phyloP scores from a whole-genome alignment of 1,139 yeast species.

The Sugiyamaella sp. region DNA sequence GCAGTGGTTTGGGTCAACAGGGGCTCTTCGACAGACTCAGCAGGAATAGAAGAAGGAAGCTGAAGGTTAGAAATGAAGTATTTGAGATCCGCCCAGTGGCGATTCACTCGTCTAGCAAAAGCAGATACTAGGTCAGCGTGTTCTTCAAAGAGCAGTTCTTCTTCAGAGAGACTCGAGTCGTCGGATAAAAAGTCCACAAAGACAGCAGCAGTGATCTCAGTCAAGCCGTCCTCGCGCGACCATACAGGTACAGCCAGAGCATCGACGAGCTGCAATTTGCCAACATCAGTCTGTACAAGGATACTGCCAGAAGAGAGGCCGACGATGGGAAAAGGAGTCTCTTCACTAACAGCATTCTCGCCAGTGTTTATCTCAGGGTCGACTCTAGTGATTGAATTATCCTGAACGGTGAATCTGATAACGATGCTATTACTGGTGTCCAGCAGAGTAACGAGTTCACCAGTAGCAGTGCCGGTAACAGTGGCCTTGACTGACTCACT shows the following conservation, averaged over 20 bases:
- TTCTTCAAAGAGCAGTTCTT: slow-evolving; percentile 48
- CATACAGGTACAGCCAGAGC: slow-evolving; percentile 37
- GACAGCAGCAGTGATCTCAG: slow-evolving; percentile 46
- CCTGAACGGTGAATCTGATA: slow-evolving; percentile 8
- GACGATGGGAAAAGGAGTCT: slow-evolving; percentile 3
- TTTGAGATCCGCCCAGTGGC: slow-evolving; percentile 42
- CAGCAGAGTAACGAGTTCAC: slow-evolving; percentile 12
- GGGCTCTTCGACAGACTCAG: slow-evolving; percentile 16
- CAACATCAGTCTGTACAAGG: slow-evolving; percentile 6
- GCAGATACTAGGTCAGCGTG: slow-evolving; percentile 46
- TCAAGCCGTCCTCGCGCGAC: slow-evolving; percentile 53
- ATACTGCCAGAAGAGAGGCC: neutral
- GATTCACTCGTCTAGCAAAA: slow-evolving; percentile 47
- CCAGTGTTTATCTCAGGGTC: neutral
- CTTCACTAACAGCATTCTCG: neutral
- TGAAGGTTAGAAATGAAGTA: slow-evolving; percentile 14
- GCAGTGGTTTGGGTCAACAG: slow-evolving; percentile 18
- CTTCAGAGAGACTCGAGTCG: slow-evolving; percentile 41
- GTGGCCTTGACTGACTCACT: neutral
- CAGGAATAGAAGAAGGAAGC: neutral
- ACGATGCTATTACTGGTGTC: slow-evolving; percentile 1
- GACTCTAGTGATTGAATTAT: neutral
- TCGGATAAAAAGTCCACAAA: slow-evolving; percentile 46
- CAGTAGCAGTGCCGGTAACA: slow-evolving; percentile 3
- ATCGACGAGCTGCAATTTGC: neutral